Evolutionary conservation across 345 rosid species (phyloP).

Genomic region (Limnanthes douglasii): DNA sequence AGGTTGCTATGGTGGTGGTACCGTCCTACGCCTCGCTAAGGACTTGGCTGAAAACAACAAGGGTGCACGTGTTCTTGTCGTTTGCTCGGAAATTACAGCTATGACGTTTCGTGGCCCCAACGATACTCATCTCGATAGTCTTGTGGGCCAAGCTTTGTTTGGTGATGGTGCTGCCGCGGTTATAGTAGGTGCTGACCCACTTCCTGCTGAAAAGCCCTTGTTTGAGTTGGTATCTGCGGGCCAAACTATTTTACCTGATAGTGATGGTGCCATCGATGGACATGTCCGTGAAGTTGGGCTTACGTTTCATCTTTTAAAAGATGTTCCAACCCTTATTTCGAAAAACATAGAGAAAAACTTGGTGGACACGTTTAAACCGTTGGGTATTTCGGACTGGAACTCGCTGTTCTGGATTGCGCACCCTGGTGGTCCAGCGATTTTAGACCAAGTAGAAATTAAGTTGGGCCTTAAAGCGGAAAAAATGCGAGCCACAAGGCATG

Average conservation of each 20-base stretch:
- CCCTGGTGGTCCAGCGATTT: conserved; percentile 38
- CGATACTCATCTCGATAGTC: conserved; percentile 22
- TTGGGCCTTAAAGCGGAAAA: conserved; percentile 23
- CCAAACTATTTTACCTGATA: conserved; percentile 29
- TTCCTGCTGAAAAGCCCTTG: conserved; percentile 17
- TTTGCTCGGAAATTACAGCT: conserved; percentile 25
- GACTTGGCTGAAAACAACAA: conserved; percentile 44
- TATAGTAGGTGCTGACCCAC: conserved; percentile 30
- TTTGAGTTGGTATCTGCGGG: conserved; percentile 24
- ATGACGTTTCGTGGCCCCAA: conserved; percentile 32
- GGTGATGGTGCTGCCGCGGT: conserved; percentile 36
- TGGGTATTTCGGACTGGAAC: conserved; percentile 40
- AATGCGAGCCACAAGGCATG: conserved; percentile 16
- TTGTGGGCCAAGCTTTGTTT: conserved; percentile 36
- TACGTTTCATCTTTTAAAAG: conserved; percentile 26
- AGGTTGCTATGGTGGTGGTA: conserved; percentile 34
- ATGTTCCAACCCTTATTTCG: conserved; percentile 25
- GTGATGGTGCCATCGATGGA: conserved; percentile 35
- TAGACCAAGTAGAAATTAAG: conserved; percentile 25
- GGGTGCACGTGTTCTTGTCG: conserved; percentile 30
- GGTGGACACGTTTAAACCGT: conserved; percentile 21
- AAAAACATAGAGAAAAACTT: conserved; percentile 23
- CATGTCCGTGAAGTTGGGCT: conserved; percentile 36
- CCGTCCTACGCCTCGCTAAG: conserved; percentile 36
- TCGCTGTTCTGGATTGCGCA: conserved; percentile 37